Base-by-base conservation (phyloP, 805 yeast species). In the Scheffersomyces lignosus region DNA sequence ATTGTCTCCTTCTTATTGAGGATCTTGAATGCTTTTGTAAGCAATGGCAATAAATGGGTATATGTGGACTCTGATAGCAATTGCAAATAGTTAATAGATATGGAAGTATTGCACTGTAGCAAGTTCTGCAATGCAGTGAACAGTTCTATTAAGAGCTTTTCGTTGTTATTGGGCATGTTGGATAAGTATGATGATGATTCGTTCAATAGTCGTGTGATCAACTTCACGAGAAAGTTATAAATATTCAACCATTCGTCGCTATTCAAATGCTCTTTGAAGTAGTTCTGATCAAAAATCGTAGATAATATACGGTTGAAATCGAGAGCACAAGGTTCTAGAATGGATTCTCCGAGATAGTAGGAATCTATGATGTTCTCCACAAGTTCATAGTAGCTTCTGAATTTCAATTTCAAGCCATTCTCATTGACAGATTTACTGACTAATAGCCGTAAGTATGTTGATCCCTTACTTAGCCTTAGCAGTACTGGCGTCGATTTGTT, bases 241-340 rank as follows among this genome's bases (percentile, higher is more conserved):
- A 52, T 36, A 10, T 37, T 40, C 4, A 18, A 16, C 72, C 73
- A 69, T 14, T 51, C 56, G 1, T 46, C 51, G 2, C 27, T 28
- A 15, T 52, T 49, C 17, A 67, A 47, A 40, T 67, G 71, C n/a
- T 61, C 64, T 33, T 45, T 52, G 27, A 67, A 54, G 31, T 48
- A 53, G 13, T 48, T 48, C 33, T 55, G 48, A 7, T 37, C 41
- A 15, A 66, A 33, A 3, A 64, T 44, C 1, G 36, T 22, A 10
- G 47, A 31, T 3, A 64, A 16, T 1, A 56, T 41, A 16, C 48
- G 43, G 7, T 59, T 39, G 29, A 64, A 56, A 36, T 60, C 66
- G 13, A 48, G 33, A 3, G 51, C 40, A 31, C 58, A 54, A 1
- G 65, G 58, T 12, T 43, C 41, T 17, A 56, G 45, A 5, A 43